Base-by-base conservation (phyloP, 345 rosid species). In the Linum tenue region DNA sequence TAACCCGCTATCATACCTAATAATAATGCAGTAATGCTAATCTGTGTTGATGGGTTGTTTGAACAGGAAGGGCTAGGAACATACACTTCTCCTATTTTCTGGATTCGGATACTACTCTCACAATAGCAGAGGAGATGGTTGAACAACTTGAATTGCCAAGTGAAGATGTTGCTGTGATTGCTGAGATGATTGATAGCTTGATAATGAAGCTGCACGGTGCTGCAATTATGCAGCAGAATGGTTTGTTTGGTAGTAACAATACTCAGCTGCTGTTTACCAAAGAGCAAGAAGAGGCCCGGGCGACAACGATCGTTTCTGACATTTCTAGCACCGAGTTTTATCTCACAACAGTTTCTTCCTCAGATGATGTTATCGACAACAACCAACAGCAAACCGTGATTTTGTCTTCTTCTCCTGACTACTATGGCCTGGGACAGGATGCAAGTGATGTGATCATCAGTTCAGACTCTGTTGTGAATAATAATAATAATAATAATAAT, bases 41-140 rank as follows among this genome's bases (percentile, higher is more conserved):
- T 65, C 68, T n/a, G 55, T 41, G 31, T 15, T 66, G 9, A 31
- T 22, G 8, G 17, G 15, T 17, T 62, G 75, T 3, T 48, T 48
- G 9, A 5, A 9, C 82, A 89, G 98, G 89, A 59, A 87, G 82
- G 22, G 85, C 75, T 59, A 84, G 79, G 62, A 85, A 86, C 63
- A 79, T 92, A 63, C 85, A 88, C 73, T 92, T 92, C 71, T 59
- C 73, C 10, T 92, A 86, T 78, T 88, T 73, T 67, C 82, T 86
- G 37, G 76, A 85, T 60, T 79, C 86, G 5, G 98, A 92, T 71
- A 92, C 98, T 10, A 80, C 86, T 37, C 65, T 69, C 55, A 85
- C 92, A 38, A 81, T 92, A 2, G 83, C 91, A 35, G 80, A 75
- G 78, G 97, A 92, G 82, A 92, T 92, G 98, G 91, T 82, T 68